These are phyloP conservation scores for Sporisorium graminicola DNA, from an alignment of 1,284 basidiomycete genomes.

Conservation along the genomic window DNA sequence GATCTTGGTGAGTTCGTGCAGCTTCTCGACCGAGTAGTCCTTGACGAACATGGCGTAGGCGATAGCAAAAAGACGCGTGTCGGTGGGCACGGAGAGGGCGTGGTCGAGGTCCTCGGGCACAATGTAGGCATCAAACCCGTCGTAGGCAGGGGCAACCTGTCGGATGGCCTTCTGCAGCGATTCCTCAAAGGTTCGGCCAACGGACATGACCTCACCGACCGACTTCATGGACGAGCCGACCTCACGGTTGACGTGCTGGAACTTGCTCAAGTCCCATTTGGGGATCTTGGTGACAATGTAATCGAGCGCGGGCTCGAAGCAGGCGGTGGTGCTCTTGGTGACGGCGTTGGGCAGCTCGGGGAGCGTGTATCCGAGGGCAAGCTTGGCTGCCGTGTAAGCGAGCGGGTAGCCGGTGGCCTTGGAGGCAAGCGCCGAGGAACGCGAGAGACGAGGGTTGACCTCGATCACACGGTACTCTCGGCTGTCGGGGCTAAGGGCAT, in stretches of 20 bases:
- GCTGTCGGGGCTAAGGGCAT: constrained; percentile 92
- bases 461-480: constrained; percentile 96
- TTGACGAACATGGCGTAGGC: constrained; percentile 97
- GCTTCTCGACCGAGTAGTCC: constrained; percentile 86
- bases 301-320: constrained; percentile 99
- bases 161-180: constrained; percentile 98
- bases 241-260: constrained; percentile 93
- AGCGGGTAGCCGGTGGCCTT: constrained; percentile 99
- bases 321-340: constrained; percentile 98
- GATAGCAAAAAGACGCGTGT: constrained; percentile 94
- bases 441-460: constrained; percentile 68
- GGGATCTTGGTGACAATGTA: constrained; percentile 99
- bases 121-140: constrained; percentile 78
- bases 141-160: constrained; percentile 89
- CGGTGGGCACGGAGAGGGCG: constrained; percentile 81
- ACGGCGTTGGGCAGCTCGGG: constrained; percentile 98
- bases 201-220: constrained; percentile 99
- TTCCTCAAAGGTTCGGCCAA: constrained; percentile 98
- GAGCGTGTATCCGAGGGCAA: constrained; percentile 97
- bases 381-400: constrained; percentile 98
- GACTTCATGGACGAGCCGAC: constrained; percentile 99
- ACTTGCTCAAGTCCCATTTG: constrained; percentile 98
- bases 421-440: constrained; percentile 85
- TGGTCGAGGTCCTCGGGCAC: constrained; percentile 85
- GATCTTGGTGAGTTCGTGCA: constrained; percentile 96